phyloP scores from a whole-genome alignment of 768 basidiomycete genomes.

The Trametes maxima region DNA sequence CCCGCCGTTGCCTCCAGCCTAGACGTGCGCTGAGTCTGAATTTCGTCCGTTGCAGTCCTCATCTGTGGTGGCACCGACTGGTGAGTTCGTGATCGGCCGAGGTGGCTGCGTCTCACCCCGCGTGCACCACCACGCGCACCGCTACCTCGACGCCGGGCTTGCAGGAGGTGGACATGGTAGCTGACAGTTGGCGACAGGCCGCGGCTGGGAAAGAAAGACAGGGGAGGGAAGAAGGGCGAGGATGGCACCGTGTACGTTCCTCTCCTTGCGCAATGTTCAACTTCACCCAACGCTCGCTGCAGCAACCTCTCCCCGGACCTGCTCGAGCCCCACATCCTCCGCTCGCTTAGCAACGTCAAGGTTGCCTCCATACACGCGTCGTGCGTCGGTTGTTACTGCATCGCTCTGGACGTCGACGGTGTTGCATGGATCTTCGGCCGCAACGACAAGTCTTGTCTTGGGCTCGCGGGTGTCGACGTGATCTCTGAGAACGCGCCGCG shows the following conservation, averaged over 20 bases:
- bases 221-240: constrained; percentile 49
- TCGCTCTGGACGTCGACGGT: constrained; percentile 73
- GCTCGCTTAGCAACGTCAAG: constrained; percentile 83
- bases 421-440: constrained; percentile 91
- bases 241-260: constrained; percentile 33
- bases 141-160: constrained; percentile 7
- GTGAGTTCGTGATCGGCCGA: constrained; percentile 41
- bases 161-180: constrained; percentile 8
- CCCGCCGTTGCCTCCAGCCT: not conserved
- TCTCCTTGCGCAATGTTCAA: not conserved
- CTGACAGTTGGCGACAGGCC: constrained; percentile 50
- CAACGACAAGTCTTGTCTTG: constrained; percentile 69
- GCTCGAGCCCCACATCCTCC: constrained; percentile 84
- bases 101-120: constrained; percentile 14
- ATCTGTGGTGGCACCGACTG: constrained; percentile 89
- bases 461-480: constrained; percentile 48
- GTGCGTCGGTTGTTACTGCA: constrained; percentile 74
- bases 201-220: constrained; percentile 75
- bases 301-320: constrained; percentile 74
- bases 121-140: constrained; percentile 12
- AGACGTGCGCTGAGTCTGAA: constrained; percentile 5
- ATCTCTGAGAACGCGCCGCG: constrained; percentile 79
- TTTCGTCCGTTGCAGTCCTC: constrained; percentile 51
- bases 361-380: constrained; percentile 73
- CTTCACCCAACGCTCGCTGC: not conserved